Evolutionary conservation across 2,329 filamentous ascomycete genomes (phyloP).

Genomic region (Westerdykella ornata): DNA sequence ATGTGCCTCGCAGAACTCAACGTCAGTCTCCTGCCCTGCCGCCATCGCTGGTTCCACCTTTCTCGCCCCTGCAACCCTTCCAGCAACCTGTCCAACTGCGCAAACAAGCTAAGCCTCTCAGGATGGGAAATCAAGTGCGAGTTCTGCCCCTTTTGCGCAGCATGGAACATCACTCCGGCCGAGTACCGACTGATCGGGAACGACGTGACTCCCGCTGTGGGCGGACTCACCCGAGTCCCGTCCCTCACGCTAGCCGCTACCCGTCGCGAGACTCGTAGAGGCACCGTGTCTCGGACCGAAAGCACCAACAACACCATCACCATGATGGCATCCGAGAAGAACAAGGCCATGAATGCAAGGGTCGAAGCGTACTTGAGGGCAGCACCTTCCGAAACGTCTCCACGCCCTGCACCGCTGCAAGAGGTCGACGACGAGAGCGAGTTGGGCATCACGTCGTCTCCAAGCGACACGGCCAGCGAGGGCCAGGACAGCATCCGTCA

Average conservation of each 20-base stretch:
- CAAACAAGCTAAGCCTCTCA: slow-evolving; percentile 40
- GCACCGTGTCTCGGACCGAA: slow-evolving; percentile 33
- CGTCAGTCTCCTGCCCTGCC: slow-evolving; percentile 42
- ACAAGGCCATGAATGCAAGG: slow-evolving; percentile 35
- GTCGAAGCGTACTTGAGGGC: slow-evolving; percentile 37
- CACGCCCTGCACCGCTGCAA: slow-evolving; percentile 11
- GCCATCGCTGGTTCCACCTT: slow-evolving; percentile 47
- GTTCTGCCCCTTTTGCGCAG: slow-evolving; percentile 44
- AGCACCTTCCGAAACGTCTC: slow-evolving; percentile 19
- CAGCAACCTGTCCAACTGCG: slow-evolving; percentile 44
- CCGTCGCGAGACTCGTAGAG: slow-evolving; percentile 34
- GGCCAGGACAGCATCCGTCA: slow-evolving; percentile 26
- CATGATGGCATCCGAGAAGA: slow-evolving; percentile 36
- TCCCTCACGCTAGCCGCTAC: slow-evolving; percentile 35
- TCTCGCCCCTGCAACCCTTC: slow-evolving; percentile 39
- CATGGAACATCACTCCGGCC: slow-evolving; percentile 34
- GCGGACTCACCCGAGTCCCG: slow-evolving; percentile 37
- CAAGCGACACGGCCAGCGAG: slow-evolving; percentile 33
- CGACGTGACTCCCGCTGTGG: slow-evolving; percentile 35
- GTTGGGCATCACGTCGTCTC: slow-evolving; percentile 14
- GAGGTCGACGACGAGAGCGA: slow-evolving; percentile 27
- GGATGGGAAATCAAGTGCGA: slow-evolving; percentile 47
- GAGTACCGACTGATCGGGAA: slow-evolving; percentile 44
- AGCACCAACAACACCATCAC: slow-evolving; percentile 31
- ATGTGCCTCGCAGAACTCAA: slow-evolving; percentile 49